phyloP scores from a whole-genome alignment of 305 asterid genomes.

The Solanum hybrid region DNA sequence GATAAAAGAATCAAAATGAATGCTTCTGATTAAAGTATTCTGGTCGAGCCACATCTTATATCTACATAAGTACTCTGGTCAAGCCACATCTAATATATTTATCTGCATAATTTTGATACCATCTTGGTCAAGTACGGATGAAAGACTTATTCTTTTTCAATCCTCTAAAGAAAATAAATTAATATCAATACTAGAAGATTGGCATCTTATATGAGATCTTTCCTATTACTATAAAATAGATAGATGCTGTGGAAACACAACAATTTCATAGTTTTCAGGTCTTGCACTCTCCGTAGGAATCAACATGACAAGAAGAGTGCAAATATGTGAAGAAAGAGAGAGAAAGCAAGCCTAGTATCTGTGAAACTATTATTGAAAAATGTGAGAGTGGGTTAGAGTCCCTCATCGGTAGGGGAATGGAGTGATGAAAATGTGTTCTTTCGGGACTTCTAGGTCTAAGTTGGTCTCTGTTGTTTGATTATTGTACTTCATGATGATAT shows the following conservation, averaged over 20 bases:
- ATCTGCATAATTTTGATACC: too few species aligned
- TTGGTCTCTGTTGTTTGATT: too few species aligned
- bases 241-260: neutral
- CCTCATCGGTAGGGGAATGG: too few species aligned
- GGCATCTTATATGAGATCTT: neutral
- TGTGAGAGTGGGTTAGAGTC: too few species aligned
- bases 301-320: neutral
- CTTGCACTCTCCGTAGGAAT: neutral
- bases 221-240: neutral
- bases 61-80: too few species aligned
- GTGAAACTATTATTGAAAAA: neutral
- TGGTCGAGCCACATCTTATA: too few species aligned
- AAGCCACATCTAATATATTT: too few species aligned
- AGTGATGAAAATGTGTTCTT: neutral
- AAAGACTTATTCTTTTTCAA: neutral
- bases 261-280: neutral
- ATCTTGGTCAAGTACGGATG: neutral
- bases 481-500: too few species aligned
- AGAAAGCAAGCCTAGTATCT: neutral
- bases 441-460: neutral
- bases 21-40: too few species aligned
- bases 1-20: too few species aligned
- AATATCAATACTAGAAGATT: too few species aligned
- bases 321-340: neutral
- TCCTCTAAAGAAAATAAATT: neutral